Conservation (phyloP, 148 eudicot genomes). For the Silene conica region DNA sequence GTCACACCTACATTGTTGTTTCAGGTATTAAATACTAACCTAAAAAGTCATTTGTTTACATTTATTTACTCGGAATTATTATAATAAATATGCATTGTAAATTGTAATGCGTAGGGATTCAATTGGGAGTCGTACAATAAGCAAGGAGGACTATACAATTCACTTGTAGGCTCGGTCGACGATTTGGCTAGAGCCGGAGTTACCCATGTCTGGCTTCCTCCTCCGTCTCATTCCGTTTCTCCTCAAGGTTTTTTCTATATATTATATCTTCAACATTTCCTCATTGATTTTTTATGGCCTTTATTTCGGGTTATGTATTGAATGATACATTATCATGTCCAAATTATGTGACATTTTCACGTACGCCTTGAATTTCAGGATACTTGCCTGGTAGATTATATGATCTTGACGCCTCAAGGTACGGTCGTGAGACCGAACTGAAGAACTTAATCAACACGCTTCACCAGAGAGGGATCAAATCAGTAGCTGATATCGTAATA, state of each 20-base stretch:
- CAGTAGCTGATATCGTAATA: constrained; percentile 61
- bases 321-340: no score
- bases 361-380: constrained; percentile 7
- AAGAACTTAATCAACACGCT: constrained; percentile 38
- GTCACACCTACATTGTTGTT: constrained; percentile 43
- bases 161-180: constrained; percentile 28
- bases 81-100: background rate
- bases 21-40: constrained; percentile 34
- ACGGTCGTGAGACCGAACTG: constrained; percentile 36
- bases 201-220: constrained; percentile 88
- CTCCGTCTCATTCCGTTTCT: constrained; percentile 62
- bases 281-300: no score
- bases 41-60: no score
- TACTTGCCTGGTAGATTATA: constrained; percentile 57
- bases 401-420: constrained; percentile 53
- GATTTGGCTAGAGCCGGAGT: constrained; percentile 64
- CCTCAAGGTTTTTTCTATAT: constrained; percentile 48
- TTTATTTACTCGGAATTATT: no score
- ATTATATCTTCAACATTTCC: no score
- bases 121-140: constrained; percentile 69
- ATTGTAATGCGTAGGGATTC: constrained; percentile 44
- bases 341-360: no score
- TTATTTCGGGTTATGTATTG: no score
- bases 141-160: constrained; percentile 65
- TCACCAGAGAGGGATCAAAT: constrained; percentile 47